A percentile compares a stretch with the other conserved stretches of the same genome.
phyloP scores from a whole-genome alignment of 2,329 filamentous ascomycete genomes.

The Aurifilum marmelostoma region DNA sequence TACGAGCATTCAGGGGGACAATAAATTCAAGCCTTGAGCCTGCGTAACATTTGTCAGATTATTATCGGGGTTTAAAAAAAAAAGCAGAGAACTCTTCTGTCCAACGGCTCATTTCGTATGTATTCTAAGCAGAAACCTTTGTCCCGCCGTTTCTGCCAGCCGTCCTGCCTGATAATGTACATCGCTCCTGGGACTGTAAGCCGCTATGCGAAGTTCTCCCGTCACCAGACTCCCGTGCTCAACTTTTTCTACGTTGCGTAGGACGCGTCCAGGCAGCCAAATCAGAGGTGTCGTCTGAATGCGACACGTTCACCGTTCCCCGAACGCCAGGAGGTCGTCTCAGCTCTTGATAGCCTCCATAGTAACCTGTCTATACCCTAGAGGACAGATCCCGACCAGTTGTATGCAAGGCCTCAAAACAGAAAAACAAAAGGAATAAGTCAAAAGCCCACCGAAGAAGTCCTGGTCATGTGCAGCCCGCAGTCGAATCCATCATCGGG shows the following conservation, averaged over 20 bases:
- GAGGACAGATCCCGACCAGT: conserved; percentile 22
- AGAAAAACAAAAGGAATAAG: conserved; percentile 6
- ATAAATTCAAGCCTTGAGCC: not conserved
- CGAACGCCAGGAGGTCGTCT: conserved; percentile 51
- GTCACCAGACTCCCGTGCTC: not conserved
- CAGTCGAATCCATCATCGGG: not conserved
- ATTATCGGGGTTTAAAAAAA: not conserved
- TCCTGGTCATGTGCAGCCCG: not conserved
- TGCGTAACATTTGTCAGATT: not conserved
- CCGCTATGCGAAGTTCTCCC: not conserved
- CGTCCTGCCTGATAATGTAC: not conserved
- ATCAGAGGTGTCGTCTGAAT: conserved; percentile 24
- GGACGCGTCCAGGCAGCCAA: not conserved
- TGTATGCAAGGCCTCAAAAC: conserved; percentile 10
- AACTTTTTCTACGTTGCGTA: conserved; percentile 4
- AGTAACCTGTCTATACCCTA: conserved; percentile 37
- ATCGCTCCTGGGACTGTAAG: conserved; percentile 12
- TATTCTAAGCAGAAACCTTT: not conserved
- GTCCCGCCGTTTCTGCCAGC: not conserved
- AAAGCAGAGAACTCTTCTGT: not conserved
- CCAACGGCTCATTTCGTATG: not conserved
- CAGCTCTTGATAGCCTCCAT: conserved; percentile 60
- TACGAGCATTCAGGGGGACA: not conserved
- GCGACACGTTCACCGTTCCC: conserved; percentile 18
- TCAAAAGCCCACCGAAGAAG: not conserved